Base-by-base conservation (phyloP, 768 basidiomycete genomes). In the Leccinum disarticulatum region DNA sequence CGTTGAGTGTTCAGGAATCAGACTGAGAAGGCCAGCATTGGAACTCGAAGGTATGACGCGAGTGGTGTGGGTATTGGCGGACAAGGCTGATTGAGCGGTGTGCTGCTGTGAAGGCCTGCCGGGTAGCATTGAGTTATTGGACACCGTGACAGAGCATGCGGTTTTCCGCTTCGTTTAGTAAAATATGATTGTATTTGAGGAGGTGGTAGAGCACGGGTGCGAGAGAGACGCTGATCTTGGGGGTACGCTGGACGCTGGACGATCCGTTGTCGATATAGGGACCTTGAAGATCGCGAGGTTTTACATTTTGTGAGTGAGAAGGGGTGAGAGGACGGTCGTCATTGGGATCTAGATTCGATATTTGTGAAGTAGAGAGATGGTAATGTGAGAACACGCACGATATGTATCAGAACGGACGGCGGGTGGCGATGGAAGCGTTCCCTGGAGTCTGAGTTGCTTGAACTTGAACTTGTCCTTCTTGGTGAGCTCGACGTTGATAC, bases 401-500 rank as follows among this genome's bases (percentile, higher is more conserved):
- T n/a, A 41, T 41, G 41, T 41, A 41, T 41, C 41, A 41, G 41
- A 22, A 41, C 41, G 41, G 41, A 41, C 17, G 41, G 41, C 41
- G 41, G 17, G n/a, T n/a, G 41, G 17, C 3, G 43, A 57, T 31
- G 22, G 22, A 22, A 22, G 13, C 30, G 17, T 2, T 66, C 73
- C 57, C 28, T 46, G 38, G 70, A 66, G 62, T 33, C 64, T 61
- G 9, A 61, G 43, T 17, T 56, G 36, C 46, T 25, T 72, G 11
- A 56, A 35, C 46, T 60, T 47, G 53, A 63, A 67, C 62, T 56
- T 73, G 14, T 70, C 72, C 57, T 67, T 76, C 62, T 64, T 74
- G 25, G 59, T 31, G 35, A 70, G 58, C 79, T 88, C 77, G 80
- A 76, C 48, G 69, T 71, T 61, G 63, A 70, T 54, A 46, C 70